phyloP scores from a whole-genome alignment of 1,139 yeast genomes.

The Taphrina wiesneri region DNA sequence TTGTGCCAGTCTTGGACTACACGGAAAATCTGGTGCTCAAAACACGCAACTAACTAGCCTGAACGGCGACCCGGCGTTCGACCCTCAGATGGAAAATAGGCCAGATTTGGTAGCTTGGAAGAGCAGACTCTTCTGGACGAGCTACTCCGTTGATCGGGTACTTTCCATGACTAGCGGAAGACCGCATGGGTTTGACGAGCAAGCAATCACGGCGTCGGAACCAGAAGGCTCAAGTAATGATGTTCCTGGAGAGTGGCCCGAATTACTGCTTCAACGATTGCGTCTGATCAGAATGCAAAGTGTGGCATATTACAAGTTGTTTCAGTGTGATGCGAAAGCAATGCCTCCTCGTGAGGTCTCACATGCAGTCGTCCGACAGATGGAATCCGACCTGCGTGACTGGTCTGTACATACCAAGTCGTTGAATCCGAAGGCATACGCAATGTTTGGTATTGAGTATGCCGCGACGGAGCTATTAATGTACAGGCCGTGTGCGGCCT shows the following conservation, averaged over 20 bases:
- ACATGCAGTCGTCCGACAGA: not conserved
- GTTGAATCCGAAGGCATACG: not conserved
- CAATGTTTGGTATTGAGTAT: not conserved
- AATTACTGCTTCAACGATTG: not conserved
- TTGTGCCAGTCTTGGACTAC: conserved; percentile 20
- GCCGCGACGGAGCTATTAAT: not conserved
- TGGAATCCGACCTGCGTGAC: not conserved
- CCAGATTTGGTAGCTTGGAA: not conserved
- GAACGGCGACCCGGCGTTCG: not conserved
- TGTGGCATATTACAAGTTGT: not conserved
- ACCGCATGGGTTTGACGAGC: conserved; percentile 12
- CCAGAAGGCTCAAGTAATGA: not conserved
- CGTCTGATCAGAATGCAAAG: conserved; percentile 8
- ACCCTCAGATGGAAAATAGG: not conserved
- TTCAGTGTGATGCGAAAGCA: not conserved
- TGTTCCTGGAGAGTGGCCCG: not conserved
- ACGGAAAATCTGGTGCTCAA: not conserved
- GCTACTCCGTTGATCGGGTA: conserved; percentile 17
- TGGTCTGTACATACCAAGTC: not conserved
- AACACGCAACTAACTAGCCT: not conserved
- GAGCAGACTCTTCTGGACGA: conserved; percentile 24
- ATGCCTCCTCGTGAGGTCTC: not conserved
- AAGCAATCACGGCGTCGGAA: not conserved
- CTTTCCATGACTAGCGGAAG: conserved; percentile 19
- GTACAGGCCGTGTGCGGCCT: not conserved